Percentiles rank a stretch among this genome's conserved stretches.
These are phyloP conservation scores for Aspergillus pseudoviridinutans DNA, from an alignment of 2,329 filamentous ascomycete species.

Conservation along the genomic window DNA sequence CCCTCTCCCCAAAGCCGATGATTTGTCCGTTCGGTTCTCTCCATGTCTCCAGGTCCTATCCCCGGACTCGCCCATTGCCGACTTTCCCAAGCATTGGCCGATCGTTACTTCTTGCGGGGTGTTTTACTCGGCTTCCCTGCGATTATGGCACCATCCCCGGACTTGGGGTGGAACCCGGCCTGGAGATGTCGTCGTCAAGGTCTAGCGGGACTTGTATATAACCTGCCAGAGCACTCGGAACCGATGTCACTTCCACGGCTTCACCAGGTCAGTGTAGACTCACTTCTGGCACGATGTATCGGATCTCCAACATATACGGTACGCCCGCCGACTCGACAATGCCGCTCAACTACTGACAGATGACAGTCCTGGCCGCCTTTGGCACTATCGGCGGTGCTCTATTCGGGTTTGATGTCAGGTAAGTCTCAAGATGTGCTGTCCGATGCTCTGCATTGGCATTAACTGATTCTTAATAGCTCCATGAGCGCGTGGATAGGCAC, in stretches of 20 bases:
- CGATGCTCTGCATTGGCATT: neutral
- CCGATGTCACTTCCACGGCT: neutral
- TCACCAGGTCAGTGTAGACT: neutral
- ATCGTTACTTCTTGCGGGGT: constrained; percentile 9
- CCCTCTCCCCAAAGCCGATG: constrained; percentile 3
- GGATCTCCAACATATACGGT: constrained; percentile 20
- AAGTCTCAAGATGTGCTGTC: constrained; percentile 39
- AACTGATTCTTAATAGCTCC: constrained; percentile 22
- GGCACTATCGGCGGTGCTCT: constrained; percentile 54
- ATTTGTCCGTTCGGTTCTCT: constrained; percentile 8
- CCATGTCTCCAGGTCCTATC: constrained; percentile 1
- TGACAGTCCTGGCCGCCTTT: constrained; percentile 49
- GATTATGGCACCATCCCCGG: constrained; percentile 11
- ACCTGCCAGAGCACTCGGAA: neutral
- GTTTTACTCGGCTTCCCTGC: constrained; percentile 1
- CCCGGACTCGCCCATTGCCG: constrained; percentile 8
- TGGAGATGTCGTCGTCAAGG: neutral
- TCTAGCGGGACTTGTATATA: neutral
- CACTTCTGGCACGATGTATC: constrained; percentile 16
- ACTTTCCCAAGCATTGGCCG: neutral
- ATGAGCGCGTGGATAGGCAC: constrained; percentile 47
- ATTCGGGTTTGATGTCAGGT: constrained; percentile 58
- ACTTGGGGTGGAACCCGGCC: neutral
- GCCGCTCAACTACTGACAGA: neutral
- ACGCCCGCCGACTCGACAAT: neutral